These are phyloP conservation scores for Phytophthora rubi DNA, from an alignment of 352 stramenopile species.

Conservation along the genomic window DNA sequence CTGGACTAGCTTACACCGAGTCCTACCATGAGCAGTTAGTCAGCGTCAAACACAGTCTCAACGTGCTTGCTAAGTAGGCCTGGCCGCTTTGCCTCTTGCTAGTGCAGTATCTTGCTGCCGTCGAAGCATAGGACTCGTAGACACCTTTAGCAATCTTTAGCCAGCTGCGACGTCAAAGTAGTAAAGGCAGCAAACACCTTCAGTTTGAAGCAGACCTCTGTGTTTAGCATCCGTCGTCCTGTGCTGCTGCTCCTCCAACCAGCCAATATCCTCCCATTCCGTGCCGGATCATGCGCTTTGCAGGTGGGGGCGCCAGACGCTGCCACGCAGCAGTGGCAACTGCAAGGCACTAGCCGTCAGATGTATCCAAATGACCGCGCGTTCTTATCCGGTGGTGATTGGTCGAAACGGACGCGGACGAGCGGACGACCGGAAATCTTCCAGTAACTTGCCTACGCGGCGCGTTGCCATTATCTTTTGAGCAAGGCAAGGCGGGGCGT, in stretches of 20 bases:
- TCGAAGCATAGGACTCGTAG: no score
- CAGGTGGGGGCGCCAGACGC: background rate
- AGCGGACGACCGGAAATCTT: constrained; percentile 37
- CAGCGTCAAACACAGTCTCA: background rate
- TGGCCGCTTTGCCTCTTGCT: no score
- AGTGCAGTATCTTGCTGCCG: no score
- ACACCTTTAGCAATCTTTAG: background rate
- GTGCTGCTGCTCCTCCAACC: background rate
- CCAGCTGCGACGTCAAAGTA: background rate
- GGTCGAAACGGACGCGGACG: constrained; percentile 6
- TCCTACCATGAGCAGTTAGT: background rate
- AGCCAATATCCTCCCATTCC: background rate
- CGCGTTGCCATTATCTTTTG: constrained; percentile 32
- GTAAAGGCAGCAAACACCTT: no score
- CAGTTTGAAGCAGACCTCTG: no score
- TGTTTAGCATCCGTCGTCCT: background rate
- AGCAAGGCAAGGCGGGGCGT: constrained; percentile 1
- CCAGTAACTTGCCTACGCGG: constrained; percentile 3
- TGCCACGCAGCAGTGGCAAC: background rate
- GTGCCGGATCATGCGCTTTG: background rate
- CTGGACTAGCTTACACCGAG: no score
- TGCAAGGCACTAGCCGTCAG: background rate
- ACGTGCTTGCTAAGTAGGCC: background rate
- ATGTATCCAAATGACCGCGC: constrained; percentile 11
- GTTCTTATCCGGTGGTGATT: constrained; percentile 17